Base-by-base conservation (phyloP, 129 eudicot species). In the Ambrosia trifida region DNA sequence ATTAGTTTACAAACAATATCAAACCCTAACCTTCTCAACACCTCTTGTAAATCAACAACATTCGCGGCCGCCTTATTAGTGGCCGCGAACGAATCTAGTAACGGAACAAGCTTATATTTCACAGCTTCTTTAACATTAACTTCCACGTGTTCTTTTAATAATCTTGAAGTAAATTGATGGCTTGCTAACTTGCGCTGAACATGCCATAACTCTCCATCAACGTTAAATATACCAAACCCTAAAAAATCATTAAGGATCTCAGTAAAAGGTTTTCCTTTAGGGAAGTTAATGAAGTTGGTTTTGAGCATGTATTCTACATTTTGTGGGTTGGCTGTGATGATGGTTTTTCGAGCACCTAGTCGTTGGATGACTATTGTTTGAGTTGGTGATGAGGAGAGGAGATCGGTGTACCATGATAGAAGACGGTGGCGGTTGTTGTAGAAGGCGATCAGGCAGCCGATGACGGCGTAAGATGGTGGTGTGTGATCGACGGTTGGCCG, bases 141-240 rank as follows among this genome's bases (percentile, higher is more conserved):
- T 11, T 72, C 85, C 49, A 82, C 65, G 30, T 79, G 77, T 7
- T 73, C 68, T 14, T 76, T 65, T 33, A 85, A 38, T 0, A 76
- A 80, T 67, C 53, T 79, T 4, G 87, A 35, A 3, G 76, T 76
- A 28, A 85, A 85, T 57, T 82, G 87, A 9, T 85, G 90, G 40
- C 85, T 82, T 16, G 80, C 85, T 54, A 85, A 50, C 81, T 85
- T 85, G 11, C 90, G 58, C 33, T 85, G 90, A 28, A 53, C 41
- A 35, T 71, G 68, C 90, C 90, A 85, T 7, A 82, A 16, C 14
- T 79, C 85, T 0, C 90, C 87, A 13, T 85, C 90, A 1, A 82
- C 90, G 52, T 85, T 85, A 32, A 85, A 85, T 0, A 85, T 85
- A 7, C 90, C 90, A 14, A 33, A 5, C 3, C 90, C 90, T n/a